Conservation (phyloP, 768 basidiomycete genomes). For the Boletus rex-veris region DNA sequence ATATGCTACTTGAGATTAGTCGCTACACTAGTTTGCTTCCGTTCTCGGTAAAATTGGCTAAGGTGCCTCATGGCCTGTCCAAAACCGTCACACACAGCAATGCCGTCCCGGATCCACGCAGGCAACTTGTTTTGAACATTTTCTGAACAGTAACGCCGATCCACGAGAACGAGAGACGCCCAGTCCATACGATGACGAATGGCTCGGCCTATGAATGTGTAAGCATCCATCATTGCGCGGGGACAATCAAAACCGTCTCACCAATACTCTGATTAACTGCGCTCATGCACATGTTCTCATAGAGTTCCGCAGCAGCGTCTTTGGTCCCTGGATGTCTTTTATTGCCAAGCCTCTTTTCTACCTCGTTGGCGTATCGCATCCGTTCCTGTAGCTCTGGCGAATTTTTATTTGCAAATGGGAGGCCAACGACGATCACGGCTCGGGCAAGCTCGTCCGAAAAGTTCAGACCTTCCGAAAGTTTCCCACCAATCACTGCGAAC, state of each 20-base stretch:
- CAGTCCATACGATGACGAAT: conserved; percentile 91
- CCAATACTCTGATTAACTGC: conserved; percentile 98
- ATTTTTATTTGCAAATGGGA: conserved; percentile 91
- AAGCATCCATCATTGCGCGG: not conserved
- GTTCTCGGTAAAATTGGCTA: conserved; percentile 64
- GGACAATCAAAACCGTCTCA: conserved; percentile 31
- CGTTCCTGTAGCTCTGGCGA: conserved; percentile 89
- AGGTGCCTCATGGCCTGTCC: conserved; percentile 68
- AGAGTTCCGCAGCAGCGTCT: conserved; percentile 78
- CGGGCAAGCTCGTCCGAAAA: conserved; percentile 81
- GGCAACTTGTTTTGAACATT: conserved; percentile 81
- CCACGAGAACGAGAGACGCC: conserved; percentile 85
- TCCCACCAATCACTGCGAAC: conserved; percentile 94
- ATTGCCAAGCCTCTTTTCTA: conserved; percentile 44
- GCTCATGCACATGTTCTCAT: conserved; percentile 89
- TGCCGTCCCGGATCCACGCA: conserved; percentile 74
- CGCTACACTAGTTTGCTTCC: conserved; percentile 28
- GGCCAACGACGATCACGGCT: conserved; percentile 80
- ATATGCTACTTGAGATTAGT: conserved; percentile 2
- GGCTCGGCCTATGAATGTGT: conserved; percentile 64
- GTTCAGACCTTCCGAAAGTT: conserved; percentile 89
- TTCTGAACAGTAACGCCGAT: conserved; percentile 70
- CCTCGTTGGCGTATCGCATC: conserved; percentile 78
- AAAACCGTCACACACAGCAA: conserved; percentile 60
- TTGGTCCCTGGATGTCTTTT: conserved; percentile 39